phyloP scores from a whole-genome alignment of 768 basidiomycete genomes.

The Mycena kentingensis region DNA sequence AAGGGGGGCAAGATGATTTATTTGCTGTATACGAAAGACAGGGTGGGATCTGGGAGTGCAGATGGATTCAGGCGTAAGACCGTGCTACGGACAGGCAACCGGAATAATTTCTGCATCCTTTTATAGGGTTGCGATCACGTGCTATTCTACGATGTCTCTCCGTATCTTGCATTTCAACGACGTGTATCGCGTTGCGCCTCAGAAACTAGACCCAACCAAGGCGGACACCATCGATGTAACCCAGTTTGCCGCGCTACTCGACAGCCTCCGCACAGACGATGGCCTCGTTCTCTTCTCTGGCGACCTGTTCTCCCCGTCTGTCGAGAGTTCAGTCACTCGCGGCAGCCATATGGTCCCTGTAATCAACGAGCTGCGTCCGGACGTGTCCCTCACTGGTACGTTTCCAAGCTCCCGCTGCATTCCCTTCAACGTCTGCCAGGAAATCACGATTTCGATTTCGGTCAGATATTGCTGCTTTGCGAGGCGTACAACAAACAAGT shows the following conservation, averaged over 20 bases:
- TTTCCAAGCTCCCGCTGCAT: slow-evolving; percentile 1
- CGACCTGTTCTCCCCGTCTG: slow-evolving; percentile 84
- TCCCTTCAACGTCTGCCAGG: slow-evolving; percentile 45
- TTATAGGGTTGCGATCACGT: slow-evolving; percentile 25
- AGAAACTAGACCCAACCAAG: slow-evolving; percentile 58
- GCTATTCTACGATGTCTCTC: slow-evolving; percentile 20
- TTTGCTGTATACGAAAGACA: slow-evolving; percentile 69
- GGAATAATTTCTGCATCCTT: slow-evolving; percentile 79
- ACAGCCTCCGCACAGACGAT: slow-evolving; percentile 72
- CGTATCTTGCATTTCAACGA: slow-evolving; percentile 77
- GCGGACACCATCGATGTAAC: slow-evolving; percentile 79
- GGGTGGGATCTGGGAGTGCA: slow-evolving; percentile 7
- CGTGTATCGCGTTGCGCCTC: slow-evolving; percentile 80
- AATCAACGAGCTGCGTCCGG: slow-evolving; percentile 77
- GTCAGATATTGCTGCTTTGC: slow-evolving; percentile 34
- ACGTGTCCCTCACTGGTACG: slow-evolving; percentile 79
- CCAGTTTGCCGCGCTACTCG: slow-evolving; percentile 76
- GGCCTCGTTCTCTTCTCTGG: slow-evolving; percentile 84
- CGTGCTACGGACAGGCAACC: slow-evolving; percentile 62
- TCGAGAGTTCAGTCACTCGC: slow-evolving; percentile 85
- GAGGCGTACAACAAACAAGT: background rate
- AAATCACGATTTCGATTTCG: slow-evolving; percentile 93
- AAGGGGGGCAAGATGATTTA: slow-evolving; percentile 83
- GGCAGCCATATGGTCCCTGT: slow-evolving; percentile 94
- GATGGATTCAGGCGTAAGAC: slow-evolving; percentile 53